A percentile compares a stretch with the other conserved stretches of the same genome.
These are phyloP conservation scores for Cyanodermella asteris DNA, from an alignment of 2,329 filamentous ascomycete species.

Conservation along the genomic window DNA sequence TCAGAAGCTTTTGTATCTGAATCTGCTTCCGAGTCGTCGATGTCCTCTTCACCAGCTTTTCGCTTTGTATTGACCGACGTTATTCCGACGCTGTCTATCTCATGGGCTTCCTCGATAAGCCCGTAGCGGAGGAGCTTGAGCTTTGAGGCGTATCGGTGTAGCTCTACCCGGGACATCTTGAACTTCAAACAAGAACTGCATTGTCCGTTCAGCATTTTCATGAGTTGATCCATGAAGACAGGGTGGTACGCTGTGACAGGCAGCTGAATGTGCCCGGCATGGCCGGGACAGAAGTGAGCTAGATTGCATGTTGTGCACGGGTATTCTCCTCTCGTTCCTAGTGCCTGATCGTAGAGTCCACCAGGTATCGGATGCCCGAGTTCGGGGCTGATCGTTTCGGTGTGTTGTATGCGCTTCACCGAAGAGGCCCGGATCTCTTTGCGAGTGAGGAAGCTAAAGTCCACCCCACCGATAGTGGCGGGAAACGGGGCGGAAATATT, in stretches of 20 bases:
- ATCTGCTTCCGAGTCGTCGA: slow-evolving; percentile 30
- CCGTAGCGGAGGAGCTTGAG: slow-evolving; percentile 70
- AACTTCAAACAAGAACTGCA: slow-evolving; percentile 83
- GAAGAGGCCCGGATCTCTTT: slow-evolving; percentile 75
- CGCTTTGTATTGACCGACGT: slow-evolving; percentile 20
- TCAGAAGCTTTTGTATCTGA: slow-evolving; percentile 35
- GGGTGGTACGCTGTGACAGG: slow-evolving; percentile 87
- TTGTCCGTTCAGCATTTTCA: slow-evolving; percentile 64
- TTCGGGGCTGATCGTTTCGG: slow-evolving; percentile 80
- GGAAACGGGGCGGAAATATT: slow-evolving; percentile 47
- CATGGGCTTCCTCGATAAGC: slow-evolving; percentile 40
- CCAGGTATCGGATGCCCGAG: slow-evolving; percentile 75
- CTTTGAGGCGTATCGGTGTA: slow-evolving; percentile 67
- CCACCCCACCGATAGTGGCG: slow-evolving; percentile 65
- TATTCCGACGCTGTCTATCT: slow-evolving; percentile 27
- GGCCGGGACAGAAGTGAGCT: slow-evolving; percentile 68
- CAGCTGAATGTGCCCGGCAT: slow-evolving; percentile 86
- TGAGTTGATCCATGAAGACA: slow-evolving; percentile 83
- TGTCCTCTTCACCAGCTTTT: slow-evolving; percentile 33
- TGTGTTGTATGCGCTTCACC: slow-evolving; percentile 82
- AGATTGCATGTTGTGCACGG: slow-evolving; percentile 86
- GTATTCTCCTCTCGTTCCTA: slow-evolving; percentile 75
- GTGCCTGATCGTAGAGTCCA: slow-evolving; percentile 75
- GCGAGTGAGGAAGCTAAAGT: slow-evolving; percentile 67
- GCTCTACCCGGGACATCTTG: slow-evolving; percentile 50